These are phyloP conservation scores for Leavenworthia alabamica DNA, from an alignment of 345 rosid genomes.

Conservation along the genomic window DNA sequence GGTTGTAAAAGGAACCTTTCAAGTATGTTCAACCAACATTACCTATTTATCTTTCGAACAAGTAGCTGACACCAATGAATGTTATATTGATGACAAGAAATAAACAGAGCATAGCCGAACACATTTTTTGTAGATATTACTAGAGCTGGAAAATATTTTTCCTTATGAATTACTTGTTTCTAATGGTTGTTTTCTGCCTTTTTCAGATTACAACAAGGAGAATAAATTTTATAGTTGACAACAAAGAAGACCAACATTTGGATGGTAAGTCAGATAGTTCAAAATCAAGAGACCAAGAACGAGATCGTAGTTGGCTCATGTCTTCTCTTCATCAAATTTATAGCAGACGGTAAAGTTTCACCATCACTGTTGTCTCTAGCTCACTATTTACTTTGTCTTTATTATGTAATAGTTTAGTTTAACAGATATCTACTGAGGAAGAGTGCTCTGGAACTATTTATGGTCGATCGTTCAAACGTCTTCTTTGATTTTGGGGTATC, in stretches of 20 bases:
- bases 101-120: neutral
- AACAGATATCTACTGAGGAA: conserved; percentile 76
- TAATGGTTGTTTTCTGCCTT: conserved; percentile 4
- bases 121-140: neutral
- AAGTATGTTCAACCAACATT: conserved; percentile 40
- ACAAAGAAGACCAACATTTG: conserved; percentile 30
- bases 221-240: conserved; percentile 78
- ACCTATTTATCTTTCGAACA: neutral
- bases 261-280: conserved; percentile 33
- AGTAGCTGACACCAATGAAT: neutral
- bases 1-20: conserved; percentile 82
- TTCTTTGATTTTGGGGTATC: conserved; percentile 94
- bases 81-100: neutral
- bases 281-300: conserved; percentile 43
- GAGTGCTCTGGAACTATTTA: conserved; percentile 88
- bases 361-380: neutral
- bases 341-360: conserved; percentile 61
- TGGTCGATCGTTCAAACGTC: conserved; percentile 92
- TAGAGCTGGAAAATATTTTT: neutral
- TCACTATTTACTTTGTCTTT: neutral
- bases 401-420: neutral
- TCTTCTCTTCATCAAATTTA: conserved; percentile 85
- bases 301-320: conserved; percentile 75
- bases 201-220: conserved; percentile 75
- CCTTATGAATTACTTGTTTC: neutral